phyloP scores from a whole-genome alignment of 2,329 filamentous ascomycete species.

The Cladosporium sp. region DNA sequence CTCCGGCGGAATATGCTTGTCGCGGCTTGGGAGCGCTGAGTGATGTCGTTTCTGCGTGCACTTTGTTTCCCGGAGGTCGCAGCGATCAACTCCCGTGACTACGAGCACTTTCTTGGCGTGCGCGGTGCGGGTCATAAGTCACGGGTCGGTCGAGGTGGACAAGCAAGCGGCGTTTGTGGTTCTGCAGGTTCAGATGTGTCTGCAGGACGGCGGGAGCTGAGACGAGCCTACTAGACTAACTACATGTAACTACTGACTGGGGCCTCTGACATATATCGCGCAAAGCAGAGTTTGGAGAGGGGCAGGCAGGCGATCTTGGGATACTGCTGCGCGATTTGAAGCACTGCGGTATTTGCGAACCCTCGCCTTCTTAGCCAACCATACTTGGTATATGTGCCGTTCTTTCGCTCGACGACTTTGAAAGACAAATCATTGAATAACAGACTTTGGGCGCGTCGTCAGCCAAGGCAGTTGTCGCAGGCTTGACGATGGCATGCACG shows the following conservation, averaged over 20 bases:
- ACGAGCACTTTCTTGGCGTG: not conserved
- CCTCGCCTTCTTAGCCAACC: not conserved
- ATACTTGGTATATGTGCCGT: not conserved
- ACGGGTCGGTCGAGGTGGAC: not conserved
- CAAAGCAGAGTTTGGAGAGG: not conserved
- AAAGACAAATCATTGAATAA: not conserved
- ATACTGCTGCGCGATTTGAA: not conserved
- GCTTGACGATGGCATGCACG: not conserved
- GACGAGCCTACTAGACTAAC: not conserved
- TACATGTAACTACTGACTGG: not conserved
- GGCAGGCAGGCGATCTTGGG: not conserved
- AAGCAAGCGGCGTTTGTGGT: not conserved
- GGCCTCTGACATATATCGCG: not conserved
- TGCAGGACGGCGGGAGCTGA: not conserved
- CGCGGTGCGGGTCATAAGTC: not conserved
- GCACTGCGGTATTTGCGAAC: not conserved
- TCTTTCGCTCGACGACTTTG: not conserved
- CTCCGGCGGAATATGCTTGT: constrained; percentile 9
- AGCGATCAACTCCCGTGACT: not conserved
- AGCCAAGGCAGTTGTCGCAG: not conserved
- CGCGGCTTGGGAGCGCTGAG: not conserved
- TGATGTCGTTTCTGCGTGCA: not conserved
- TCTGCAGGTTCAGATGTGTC: not conserved
- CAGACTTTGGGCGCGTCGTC: not conserved
- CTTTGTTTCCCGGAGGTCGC: not conserved